phyloP scores from a whole-genome alignment of 108 stramenopile species.

The Cyclotella cryptica region DNA sequence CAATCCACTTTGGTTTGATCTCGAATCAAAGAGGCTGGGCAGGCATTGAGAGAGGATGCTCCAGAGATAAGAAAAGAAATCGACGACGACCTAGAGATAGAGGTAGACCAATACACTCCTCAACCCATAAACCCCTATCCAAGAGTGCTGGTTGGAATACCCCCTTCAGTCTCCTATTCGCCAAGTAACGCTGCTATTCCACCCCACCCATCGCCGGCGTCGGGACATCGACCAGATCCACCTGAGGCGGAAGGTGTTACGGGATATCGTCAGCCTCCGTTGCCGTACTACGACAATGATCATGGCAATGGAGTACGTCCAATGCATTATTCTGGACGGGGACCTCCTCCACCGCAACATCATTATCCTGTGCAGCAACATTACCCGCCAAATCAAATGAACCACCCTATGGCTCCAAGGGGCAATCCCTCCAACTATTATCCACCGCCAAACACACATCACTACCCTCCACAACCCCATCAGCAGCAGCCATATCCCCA shows the following conservation, averaged over 20 bases:
- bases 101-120: constrained; percentile 20
- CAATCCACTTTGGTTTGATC: not conserved
- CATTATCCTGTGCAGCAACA: constrained; percentile 21
- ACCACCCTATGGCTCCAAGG: not conserved
- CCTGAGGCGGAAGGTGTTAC: constrained; percentile 50
- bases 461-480: constrained; percentile 1
- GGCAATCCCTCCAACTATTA: constrained; percentile 22
- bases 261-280: constrained; percentile 54
- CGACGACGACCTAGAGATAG: constrained; percentile 25
- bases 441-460: not conserved
- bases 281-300: constrained; percentile 35
- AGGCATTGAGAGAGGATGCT: constrained; percentile 61
- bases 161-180: constrained; percentile 44
- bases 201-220: not conserved
- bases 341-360: constrained; percentile 24
- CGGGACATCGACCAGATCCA: constrained; percentile 41
- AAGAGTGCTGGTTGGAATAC: constrained; percentile 22
- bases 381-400: constrained; percentile 1
- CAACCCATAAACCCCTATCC: constrained; percentile 29
- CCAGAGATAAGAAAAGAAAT: constrained; percentile 55
- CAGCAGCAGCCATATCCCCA: constrained; percentile 39
- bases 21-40: constrained; percentile 45
- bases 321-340: constrained; percentile 28
- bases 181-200: constrained; percentile 15
- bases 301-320: constrained; percentile 7